Evolutionary conservation across 164 flowering plant genomes (phyloP).

Genomic region (Berberis thunbergii): DNA sequence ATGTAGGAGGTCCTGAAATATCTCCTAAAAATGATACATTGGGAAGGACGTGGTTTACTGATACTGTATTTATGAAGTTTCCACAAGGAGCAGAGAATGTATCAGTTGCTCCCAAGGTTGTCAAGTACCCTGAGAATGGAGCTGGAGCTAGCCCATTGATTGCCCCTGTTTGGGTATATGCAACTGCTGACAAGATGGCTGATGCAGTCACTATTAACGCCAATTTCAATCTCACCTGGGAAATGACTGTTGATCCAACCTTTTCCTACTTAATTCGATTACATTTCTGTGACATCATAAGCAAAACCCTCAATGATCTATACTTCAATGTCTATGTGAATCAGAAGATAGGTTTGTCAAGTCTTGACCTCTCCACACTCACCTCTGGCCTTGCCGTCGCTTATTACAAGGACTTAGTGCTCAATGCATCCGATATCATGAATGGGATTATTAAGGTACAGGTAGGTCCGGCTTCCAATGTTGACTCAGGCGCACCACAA

Average conservation of each 20-base stretch:
- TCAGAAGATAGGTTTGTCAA: slow-evolving; percentile 31
- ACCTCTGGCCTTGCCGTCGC: slow-evolving; percentile 49
- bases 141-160: slow-evolving; percentile 38
- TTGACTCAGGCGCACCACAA: slow-evolving; percentile 26
- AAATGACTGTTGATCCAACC: slow-evolving; percentile 41
- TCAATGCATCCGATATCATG: slow-evolving; percentile 31
- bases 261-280: slow-evolving; percentile 56
- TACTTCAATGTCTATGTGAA: slow-evolving; percentile 77
- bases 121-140: slow-evolving; percentile 28
- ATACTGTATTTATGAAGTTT: slow-evolving; percentile 23
- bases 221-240: slow-evolving; percentile 72
- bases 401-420: slow-evolving; percentile 60
- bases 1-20: slow-evolving; percentile 59
- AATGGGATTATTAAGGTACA: slow-evolving; percentile 49
- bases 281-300: slow-evolving; percentile 88
- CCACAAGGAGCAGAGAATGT: slow-evolving; percentile 38
- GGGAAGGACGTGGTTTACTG: slow-evolving; percentile 61
- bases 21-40: slow-evolving; percentile 56
- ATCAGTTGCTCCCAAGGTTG: slow-evolving; percentile 23
- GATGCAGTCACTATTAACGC: slow-evolving; percentile 25
- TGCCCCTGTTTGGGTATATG: slow-evolving; percentile 62
- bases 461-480: slow-evolving; percentile 42
- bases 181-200: slow-evolving; percentile 57
- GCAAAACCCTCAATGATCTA: slow-evolving; percentile 46
- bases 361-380: slow-evolving; percentile 62